Evolutionary conservation across 139 green algal genomes (phyloP).

Genomic region (Trebouxia sp.): DNA sequence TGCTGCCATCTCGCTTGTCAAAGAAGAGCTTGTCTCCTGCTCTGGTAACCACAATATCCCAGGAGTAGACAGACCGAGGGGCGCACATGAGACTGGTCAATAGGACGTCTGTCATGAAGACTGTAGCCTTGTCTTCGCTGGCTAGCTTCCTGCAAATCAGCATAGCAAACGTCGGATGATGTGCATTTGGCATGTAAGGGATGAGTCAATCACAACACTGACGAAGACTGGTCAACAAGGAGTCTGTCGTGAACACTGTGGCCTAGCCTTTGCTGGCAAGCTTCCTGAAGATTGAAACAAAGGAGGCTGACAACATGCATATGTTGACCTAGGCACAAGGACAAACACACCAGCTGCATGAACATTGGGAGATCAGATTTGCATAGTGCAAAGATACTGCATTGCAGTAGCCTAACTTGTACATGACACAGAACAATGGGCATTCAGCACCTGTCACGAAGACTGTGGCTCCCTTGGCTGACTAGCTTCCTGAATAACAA

Average conservation of each 20-base stretch:
- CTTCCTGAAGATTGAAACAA: constrained; percentile 38
- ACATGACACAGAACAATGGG: neutral
- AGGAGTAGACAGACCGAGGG: constrained; percentile 87
- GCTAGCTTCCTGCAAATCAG: constrained; percentile 58
- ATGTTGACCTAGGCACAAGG: too few relatives aligned
- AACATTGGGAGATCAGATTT: too few relatives aligned
- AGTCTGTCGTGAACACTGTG: constrained; percentile 91
- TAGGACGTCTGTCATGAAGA: constrained; percentile 94
- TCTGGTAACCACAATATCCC: constrained; percentile 81
- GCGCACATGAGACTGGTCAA: constrained; percentile 95
- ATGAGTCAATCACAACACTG: too few relatives aligned
- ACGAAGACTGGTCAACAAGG: constrained; percentile 81
- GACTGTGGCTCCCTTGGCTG: too few relatives aligned
- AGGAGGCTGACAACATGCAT: too few relatives aligned
- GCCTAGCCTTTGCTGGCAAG: constrained; percentile 62
- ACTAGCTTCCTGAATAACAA: too few relatives aligned
- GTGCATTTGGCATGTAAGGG: neutral
- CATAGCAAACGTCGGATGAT: neutral
- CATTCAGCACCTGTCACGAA: too few relatives aligned
- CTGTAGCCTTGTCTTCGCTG: constrained; percentile 58
- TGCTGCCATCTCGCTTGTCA: constrained; percentile 81
- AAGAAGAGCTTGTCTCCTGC: constrained; percentile 75
- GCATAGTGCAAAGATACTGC: too few relatives aligned
- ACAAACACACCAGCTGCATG: too few relatives aligned
- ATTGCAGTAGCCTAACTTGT: too few relatives aligned